phyloP scores from a whole-genome alignment of 495 filamentous ascomycete species.

The Xylaria venustula region DNA sequence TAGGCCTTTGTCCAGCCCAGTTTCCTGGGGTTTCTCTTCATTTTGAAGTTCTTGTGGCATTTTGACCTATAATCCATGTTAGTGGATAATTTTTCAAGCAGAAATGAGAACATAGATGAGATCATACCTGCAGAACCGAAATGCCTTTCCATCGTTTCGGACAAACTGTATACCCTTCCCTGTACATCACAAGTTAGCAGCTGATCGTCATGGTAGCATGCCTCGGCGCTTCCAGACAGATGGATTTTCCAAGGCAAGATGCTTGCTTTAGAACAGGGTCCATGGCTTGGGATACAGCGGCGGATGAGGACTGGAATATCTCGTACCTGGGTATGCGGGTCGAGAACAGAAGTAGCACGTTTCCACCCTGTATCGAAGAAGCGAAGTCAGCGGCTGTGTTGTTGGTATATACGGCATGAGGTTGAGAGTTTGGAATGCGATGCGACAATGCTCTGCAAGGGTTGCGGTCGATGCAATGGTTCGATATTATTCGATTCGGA shows the following conservation, averaged over 20 bases:
- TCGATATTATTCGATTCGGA: background rate
- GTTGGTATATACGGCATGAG: background rate
- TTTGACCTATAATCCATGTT: conserved; percentile 56
- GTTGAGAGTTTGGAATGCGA: background rate
- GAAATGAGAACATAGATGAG: too few species aligned
- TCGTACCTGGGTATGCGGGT: conserved; percentile 76
- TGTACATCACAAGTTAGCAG: conserved; percentile 1
- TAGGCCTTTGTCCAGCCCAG: conserved; percentile 72
- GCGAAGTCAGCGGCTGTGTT: conserved; percentile 17
- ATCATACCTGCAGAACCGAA: conserved; percentile 40
- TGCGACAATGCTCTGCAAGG: background rate
- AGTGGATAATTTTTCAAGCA: background rate
- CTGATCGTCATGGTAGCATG: background rate
- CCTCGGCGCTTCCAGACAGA: too few species aligned
- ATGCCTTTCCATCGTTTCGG: conserved; percentile 69
- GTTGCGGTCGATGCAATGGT: background rate
- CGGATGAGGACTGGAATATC: conserved; percentile 17
- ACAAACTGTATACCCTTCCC: conserved; percentile 30
- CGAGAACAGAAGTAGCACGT: conserved; percentile 88
- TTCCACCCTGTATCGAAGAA: conserved; percentile 52
- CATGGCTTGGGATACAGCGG: background rate
- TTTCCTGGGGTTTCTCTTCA: conserved; percentile 82
- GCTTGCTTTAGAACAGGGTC: background rate
- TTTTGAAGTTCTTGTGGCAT: conserved; percentile 98
- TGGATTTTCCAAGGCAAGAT: background rate